Conservation (phyloP, 2,329 filamentous ascomycete genomes). For the Aspergillus ustus region DNA sequence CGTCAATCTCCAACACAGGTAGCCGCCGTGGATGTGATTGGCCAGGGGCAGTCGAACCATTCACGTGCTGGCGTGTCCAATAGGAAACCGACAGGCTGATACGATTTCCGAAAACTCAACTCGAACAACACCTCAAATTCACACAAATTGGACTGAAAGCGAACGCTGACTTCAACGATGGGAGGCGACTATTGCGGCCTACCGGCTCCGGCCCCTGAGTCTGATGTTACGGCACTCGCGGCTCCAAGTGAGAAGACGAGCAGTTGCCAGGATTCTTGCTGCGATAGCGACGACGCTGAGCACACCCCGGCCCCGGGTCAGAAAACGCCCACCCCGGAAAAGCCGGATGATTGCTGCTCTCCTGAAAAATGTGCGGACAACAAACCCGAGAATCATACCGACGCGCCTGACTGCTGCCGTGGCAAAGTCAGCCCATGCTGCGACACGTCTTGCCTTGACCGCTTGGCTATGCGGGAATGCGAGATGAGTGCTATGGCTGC, state of each 20-base stretch:
- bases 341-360: background rate
- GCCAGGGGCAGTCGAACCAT: too few species aligned
- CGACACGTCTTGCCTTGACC: constrained; percentile 2
- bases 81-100: too few species aligned
- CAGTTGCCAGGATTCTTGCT: background rate
- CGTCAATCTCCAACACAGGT: too few species aligned
- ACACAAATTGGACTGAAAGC: background rate
- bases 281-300: constrained; percentile 3
- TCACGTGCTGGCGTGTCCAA: too few species aligned
- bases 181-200: background rate
- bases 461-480: background rate
- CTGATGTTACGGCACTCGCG: background rate
- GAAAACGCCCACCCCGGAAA: background rate
- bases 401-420: background rate
- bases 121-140: background rate
- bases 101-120: background rate
- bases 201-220: background rate
- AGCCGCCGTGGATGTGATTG: too few species aligned
- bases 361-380: background rate
- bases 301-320: background rate
- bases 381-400: background rate
- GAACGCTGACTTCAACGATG: background rate
- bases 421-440: constrained; percentile 3
- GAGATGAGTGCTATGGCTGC: background rate
- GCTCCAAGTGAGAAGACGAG: background rate